These are phyloP conservation scores for Pyricularia pennisetigena DNA, from an alignment of 2,329 filamentous ascomycete species.

Conservation along the genomic window DNA sequence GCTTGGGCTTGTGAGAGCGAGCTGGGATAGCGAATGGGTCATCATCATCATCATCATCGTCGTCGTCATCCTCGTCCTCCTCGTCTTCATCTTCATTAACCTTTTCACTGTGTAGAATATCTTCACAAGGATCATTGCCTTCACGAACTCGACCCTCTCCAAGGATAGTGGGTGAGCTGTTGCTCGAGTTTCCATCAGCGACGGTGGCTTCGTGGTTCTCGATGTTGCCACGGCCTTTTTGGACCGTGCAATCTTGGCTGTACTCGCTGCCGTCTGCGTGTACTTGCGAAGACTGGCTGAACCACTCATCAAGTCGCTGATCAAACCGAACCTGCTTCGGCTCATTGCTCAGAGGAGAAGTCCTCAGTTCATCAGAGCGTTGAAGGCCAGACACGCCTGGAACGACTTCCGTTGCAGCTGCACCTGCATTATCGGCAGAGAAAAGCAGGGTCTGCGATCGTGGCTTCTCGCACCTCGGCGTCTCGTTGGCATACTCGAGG, in stretches of 20 bases:
- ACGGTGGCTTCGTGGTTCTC: background rate
- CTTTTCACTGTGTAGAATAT: background rate
- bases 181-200: background rate
- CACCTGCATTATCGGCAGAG: background rate
- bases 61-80: background rate
- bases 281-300: constrained; percentile 1
- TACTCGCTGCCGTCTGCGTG: background rate
- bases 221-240: background rate
- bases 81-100: background rate
- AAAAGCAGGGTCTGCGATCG: too few species aligned
- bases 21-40: constrained; percentile 1
- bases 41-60: background rate
- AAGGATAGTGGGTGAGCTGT: background rate
- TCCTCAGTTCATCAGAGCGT: too few species aligned
- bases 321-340: constrained; percentile 3
- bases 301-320: background rate
- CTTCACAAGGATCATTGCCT: background rate
- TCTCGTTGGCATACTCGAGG: background rate
- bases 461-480: background rate
- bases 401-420: background rate
- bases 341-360: constrained; percentile 2
- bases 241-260: background rate
- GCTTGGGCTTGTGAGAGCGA: background rate
- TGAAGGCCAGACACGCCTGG: background rate
- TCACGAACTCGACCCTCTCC: background rate